Evolutionary conservation across 1,284 basidiomycete genomes (phyloP), one percentile per base, ranked within the genome.

Genomic region (Melampsora abietis-canadensis): DNA sequence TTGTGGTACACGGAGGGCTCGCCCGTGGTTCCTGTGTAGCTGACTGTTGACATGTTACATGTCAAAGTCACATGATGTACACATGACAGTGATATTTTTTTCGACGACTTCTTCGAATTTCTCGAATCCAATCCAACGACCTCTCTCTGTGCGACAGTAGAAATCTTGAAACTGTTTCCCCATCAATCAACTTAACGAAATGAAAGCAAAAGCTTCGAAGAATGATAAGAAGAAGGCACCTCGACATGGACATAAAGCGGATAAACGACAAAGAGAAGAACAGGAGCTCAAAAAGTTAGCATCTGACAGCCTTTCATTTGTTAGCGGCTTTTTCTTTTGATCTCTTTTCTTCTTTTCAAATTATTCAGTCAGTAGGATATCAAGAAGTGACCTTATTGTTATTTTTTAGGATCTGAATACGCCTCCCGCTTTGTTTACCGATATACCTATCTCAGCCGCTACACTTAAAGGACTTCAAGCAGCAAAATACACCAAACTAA

Each of bases 401-500:
- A 31, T 68, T 19, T 15, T 27, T 30, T 34, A 73, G 69, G 69
- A 73, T 66, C 27, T 73, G 17, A 34, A 44, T 48, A 65, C 64
- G 15, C 72, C 72, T 31, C 72, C 72, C 8, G 57, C 54, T 5
- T 61, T 76, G 8, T 76, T 76, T 47, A 61, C 46, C 54, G 64
- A 72, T 48, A 40, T 76, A 10, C 80, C 80, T 8, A 75, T 81
- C 17, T 80, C 79, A 51, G 46, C 63, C 8, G 77, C 78, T 61
- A 80, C 80, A 5, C 76, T 78, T 31, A 57, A 77, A 90, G 92
- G 92, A 19, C 84, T 96, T 57, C 92, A 91, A 83, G 90, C 91
- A 77, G 87, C 89, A 0, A 92, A 89, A 80, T 96, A 94, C 80
- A 85, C 89, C 44, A 86, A 89, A 27, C 91, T 94, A 86, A 96